These are phyloP conservation scores for Trypanosoma conorhini DNA, from an alignment of 208 protist genomes.

Conservation along the genomic window DNA sequence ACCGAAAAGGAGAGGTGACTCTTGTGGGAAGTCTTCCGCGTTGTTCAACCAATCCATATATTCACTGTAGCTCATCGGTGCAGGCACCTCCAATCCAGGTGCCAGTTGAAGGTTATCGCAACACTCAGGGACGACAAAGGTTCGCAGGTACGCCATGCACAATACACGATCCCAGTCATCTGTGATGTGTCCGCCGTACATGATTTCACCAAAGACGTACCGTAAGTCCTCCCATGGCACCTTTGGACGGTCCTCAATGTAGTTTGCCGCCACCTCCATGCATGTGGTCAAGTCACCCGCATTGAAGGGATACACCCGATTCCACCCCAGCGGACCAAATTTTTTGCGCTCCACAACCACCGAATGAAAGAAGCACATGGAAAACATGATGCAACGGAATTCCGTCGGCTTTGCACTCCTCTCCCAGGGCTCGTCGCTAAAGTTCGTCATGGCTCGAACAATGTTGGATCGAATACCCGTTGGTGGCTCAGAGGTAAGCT, in stretches of 20 bases:
- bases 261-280: slow-evolving; percentile 97
- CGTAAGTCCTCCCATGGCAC: slow-evolving; percentile 98
- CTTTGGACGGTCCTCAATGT: slow-evolving; percentile 97
- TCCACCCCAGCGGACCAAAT: slow-evolving; percentile 98
- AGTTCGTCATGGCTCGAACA: slow-evolving; percentile 95
- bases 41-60: slow-evolving; percentile 96
- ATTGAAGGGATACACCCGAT: slow-evolving; percentile 98
- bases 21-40: slow-evolving; percentile 88
- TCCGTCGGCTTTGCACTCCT: slow-evolving; percentile 95
- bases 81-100: slow-evolving; percentile 89
- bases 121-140: slow-evolving; percentile 88
- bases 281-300: slow-evolving; percentile 97
- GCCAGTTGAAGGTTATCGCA: slow-evolving; percentile 93
- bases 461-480: slow-evolving; percentile 97
- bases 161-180: slow-evolving; percentile 98
- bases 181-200: slow-evolving; percentile 99
- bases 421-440: slow-evolving; percentile 97
- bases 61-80: slow-evolving; percentile 90
- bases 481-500: slow-evolving; percentile 99
- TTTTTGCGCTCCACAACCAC: slow-evolving; percentile 98
- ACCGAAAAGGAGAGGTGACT: slow-evolving; percentile 97
- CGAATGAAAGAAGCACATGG: slow-evolving; percentile 98
- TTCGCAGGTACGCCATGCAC: slow-evolving; percentile 96
- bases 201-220: slow-evolving; percentile 99
- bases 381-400: slow-evolving; percentile 98